Evolutionary conservation across 2,329 filamentous ascomycete species (phyloP).

Genomic region (Penicillium verrucosum): DNA sequence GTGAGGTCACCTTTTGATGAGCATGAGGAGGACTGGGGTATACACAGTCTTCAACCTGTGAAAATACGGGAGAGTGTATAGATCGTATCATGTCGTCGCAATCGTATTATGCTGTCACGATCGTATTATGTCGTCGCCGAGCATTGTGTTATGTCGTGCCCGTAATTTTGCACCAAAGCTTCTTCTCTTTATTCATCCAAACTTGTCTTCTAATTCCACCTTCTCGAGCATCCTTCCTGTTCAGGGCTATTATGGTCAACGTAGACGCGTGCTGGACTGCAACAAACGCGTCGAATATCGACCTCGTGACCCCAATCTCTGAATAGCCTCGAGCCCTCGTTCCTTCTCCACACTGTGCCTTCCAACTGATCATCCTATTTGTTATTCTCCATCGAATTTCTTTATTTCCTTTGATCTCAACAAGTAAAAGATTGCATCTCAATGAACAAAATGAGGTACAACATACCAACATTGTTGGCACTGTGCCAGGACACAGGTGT

Average conservation of each 20-base stretch:
- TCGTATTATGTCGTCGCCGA: background rate
- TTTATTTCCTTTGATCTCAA: background rate
- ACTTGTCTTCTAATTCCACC: background rate
- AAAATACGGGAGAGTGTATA: constrained; percentile 48
- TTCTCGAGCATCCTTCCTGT: background rate
- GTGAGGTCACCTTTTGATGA: constrained; percentile 44
- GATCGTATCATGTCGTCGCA: background rate
- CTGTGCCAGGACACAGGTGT: constrained; percentile 30
- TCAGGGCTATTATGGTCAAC: background rate
- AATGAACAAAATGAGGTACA: constrained; percentile 35
- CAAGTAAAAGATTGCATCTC: constrained; percentile 6
- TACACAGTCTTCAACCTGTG: constrained; percentile 44
- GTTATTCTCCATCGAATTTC: background rate
- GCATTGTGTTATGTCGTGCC: background rate
- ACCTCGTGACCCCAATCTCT: background rate
- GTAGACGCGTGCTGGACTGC: background rate
- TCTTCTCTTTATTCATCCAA: background rate
- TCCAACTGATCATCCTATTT: background rate
- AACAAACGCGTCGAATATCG: background rate
- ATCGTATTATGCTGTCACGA: background rate
- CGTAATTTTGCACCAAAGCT: background rate
- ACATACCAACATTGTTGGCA: constrained; percentile 37
- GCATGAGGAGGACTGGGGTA: constrained; percentile 37
- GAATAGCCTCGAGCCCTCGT: background rate
- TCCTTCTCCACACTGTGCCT: constrained; percentile 2